These are phyloP conservation scores for Pelargonium fulgidum DNA, from an alignment of 441 rosid genomes.

Conservation along the genomic window DNA sequence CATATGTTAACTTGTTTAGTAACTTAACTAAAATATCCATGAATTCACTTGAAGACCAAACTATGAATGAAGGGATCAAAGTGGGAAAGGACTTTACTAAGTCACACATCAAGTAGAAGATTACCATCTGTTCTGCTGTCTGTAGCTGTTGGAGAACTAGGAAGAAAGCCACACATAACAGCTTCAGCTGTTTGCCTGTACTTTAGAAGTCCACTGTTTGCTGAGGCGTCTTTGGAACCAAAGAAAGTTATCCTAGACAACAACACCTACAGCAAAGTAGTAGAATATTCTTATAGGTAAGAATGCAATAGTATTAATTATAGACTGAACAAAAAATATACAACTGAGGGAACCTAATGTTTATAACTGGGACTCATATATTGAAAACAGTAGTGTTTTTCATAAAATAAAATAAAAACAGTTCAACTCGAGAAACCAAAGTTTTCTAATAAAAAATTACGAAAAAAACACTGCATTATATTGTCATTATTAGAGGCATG, in stretches of 20 bases:
- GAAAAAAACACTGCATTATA: not conserved
- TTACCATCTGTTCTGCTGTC: conserved; percentile 71
- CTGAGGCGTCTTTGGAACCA: conserved; percentile 45
- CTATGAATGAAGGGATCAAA: no score
- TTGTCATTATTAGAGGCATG: not conserved
- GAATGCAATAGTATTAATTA: not conserved
- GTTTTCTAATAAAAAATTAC: not conserved
- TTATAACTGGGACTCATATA: no score
- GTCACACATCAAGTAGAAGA: conserved; percentile 11
- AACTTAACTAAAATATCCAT: no score
- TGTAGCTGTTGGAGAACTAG: conserved; percentile 84
- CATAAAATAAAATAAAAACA: not conserved
- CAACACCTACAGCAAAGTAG: conserved; percentile 48
- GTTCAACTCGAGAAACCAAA: not conserved
- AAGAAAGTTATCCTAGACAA: conserved; percentile 77
- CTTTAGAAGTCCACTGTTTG: conserved; percentile 48
- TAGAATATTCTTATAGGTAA: not conserved
- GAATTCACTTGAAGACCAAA: no score
- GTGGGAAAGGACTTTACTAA: not conserved
- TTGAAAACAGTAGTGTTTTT: not conserved
- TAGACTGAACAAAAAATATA: not conserved
- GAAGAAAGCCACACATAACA: conserved; percentile 84
- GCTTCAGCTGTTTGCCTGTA: conserved; percentile 82
- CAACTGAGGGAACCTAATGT: not conserved
- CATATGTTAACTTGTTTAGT: no score